Percentiles rank a stretch among this genome's conserved stretches.
phyloP scores from a whole-genome alignment of 371 early-diverging fungal genomes.

The Paraphysoderma sedebokerense region DNA sequence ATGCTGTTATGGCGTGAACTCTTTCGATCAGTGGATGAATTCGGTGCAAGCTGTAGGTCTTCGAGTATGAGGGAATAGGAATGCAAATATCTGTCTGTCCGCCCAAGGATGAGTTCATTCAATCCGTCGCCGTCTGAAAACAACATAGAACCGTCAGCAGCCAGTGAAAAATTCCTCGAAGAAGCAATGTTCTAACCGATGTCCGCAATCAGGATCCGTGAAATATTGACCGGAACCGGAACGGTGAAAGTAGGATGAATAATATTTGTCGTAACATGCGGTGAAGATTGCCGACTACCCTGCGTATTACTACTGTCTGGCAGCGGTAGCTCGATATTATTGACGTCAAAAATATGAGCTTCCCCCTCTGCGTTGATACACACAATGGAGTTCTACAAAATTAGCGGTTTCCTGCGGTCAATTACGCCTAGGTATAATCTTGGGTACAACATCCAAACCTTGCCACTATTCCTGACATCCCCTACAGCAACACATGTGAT shows the following conservation, averaged over 20 bases:
- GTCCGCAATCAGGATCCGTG: constrained; percentile 53
- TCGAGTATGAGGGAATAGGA: too few relatives aligned
- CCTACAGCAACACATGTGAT: constrained; percentile 50
- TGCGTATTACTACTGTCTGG: not conserved
- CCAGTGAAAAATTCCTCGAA: not conserved
- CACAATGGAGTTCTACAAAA: constrained; percentile 33
- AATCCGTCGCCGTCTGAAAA: constrained; percentile 42
- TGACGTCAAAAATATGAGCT: constrained; percentile 42
- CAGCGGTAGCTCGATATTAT: constrained; percentile 10
- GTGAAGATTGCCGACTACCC: not conserved
- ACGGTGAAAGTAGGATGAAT: constrained; percentile 18
- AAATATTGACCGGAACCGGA: constrained; percentile 61
- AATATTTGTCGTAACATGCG: not conserved
- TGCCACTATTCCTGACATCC: constrained; percentile 40
- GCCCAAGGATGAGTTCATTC: constrained; percentile 56
- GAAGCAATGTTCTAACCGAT: constrained; percentile 20
- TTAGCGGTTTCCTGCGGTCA: not conserved
- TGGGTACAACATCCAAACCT: too few relatives aligned
- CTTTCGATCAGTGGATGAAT: too few relatives aligned
- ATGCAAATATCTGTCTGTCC: constrained; percentile 61
- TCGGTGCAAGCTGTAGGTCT: too few relatives aligned
- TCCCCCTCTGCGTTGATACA: constrained; percentile 47
- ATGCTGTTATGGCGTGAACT: too few relatives aligned
- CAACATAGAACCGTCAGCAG: not conserved
- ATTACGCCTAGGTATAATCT: not conserved